These are phyloP conservation scores for Aspergillus ochraceoroseus DNA, from an alignment of 2,329 filamentous ascomycete genomes.

Conservation along the genomic window DNA sequence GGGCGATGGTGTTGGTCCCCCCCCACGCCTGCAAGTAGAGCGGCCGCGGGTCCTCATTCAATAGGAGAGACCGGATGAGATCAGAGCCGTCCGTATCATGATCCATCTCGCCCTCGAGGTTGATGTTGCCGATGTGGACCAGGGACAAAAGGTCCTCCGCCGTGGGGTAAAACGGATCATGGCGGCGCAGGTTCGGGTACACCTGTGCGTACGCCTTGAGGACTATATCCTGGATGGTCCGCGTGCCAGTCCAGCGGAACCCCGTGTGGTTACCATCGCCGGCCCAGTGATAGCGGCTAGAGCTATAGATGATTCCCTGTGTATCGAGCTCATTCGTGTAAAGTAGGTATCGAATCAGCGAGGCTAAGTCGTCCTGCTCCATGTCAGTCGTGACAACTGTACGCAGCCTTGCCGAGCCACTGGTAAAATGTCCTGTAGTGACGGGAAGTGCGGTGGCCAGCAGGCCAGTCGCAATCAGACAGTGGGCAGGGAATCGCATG, in stretches of 20 bases:
- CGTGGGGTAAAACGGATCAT: slow-evolving; percentile 3
- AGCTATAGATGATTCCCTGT: slow-evolving; percentile 4
- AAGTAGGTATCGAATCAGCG: slow-evolving; percentile 7
- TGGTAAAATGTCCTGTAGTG: neutral
- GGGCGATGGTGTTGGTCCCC: slow-evolving; percentile 7
- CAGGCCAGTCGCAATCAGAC: neutral
- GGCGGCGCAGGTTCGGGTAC: neutral
- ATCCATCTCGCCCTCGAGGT: slow-evolving; percentile 8
- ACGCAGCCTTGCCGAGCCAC: neutral
- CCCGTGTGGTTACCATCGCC: slow-evolving; percentile 5
- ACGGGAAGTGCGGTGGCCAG: neutral
- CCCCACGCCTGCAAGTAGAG: slow-evolving; percentile 8
- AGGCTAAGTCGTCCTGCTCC: slow-evolving; percentile 8
- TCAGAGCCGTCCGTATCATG: slow-evolving; percentile 3
- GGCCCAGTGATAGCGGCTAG: slow-evolving; percentile 4
- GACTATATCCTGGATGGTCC: slow-evolving; percentile 3
- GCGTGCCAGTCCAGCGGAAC: slow-evolving; percentile 5
- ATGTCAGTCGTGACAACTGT: slow-evolving; percentile 3
- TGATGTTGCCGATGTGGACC: slow-evolving; percentile 3
- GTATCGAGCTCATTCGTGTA: slow-evolving; percentile 10
- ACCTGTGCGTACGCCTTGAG: neutral
- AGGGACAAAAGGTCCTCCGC: neutral
- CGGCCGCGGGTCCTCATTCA: neutral
- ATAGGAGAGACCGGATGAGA: slow-evolving; percentile 1
- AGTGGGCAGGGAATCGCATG: neutral